These are phyloP conservation scores for Dipteronia sinensis DNA, from an alignment of 345 rosid genomes.

Conservation along the genomic window DNA sequence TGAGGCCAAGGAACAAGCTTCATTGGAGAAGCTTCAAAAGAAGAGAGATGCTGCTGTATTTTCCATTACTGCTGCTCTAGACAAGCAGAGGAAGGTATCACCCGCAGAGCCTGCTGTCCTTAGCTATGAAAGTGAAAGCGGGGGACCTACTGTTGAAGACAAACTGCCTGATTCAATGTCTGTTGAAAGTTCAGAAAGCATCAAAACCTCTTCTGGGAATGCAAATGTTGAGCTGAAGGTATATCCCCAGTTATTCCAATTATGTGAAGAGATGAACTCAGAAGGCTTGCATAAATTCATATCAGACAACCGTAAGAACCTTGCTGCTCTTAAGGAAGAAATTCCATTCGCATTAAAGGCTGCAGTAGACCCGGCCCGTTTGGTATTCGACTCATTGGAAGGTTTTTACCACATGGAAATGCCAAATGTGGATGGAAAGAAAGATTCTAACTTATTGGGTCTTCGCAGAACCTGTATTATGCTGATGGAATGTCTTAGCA, in stretches of 20 bases:
- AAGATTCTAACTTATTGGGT: constrained; percentile 84
- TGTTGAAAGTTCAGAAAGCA: constrained; percentile 59
- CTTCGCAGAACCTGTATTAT: constrained; percentile 95
- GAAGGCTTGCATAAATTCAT: constrained; percentile 90
- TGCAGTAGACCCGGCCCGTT: constrained; percentile 72
- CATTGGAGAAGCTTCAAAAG: constrained; percentile 80
- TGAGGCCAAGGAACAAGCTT: constrained; percentile 74
- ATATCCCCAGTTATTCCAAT: constrained; percentile 75
- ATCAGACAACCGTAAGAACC: constrained; percentile 98
- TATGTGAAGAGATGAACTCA: constrained; percentile 87
- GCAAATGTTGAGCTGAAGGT: constrained; percentile 59
- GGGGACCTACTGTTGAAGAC: constrained; percentile 37
- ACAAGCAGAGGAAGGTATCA: constrained; percentile 59
- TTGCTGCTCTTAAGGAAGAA: constrained; percentile 82
- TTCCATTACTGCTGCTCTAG: constrained; percentile 61
- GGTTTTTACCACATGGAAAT: constrained; percentile 74
- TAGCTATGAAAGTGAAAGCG: constrained; percentile 41
- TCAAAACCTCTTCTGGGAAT: constrained; percentile 48
- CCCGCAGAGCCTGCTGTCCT: constrained; percentile 41
- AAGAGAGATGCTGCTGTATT: constrained; percentile 86
- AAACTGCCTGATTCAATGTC: constrained; percentile 47
- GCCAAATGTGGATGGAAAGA: constrained; percentile 75
- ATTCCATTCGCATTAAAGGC: constrained; percentile 81
- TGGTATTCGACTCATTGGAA: constrained; percentile 81
- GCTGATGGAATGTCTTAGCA: constrained; percentile 98